phyloP scores from a whole-genome alignment of 2,329 filamentous ascomycete species.

The Beauveria sp. region DNA sequence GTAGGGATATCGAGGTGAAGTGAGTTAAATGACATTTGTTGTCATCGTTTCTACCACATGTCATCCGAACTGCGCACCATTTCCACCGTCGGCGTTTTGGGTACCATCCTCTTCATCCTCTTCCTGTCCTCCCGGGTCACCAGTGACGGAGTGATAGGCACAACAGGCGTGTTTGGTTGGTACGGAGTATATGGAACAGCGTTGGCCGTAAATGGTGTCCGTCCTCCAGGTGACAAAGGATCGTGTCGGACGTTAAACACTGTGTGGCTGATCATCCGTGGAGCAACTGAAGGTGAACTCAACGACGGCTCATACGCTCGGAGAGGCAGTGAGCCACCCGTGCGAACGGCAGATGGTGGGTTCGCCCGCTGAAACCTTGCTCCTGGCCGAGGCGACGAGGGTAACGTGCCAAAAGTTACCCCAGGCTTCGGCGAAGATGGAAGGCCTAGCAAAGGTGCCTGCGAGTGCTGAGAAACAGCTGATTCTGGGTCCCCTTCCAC shows the following conservation, averaged over 20 bases:
- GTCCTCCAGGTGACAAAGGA: constrained; percentile 48
- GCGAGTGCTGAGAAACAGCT: constrained; percentile 43
- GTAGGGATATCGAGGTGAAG: not conserved
- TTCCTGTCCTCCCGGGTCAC: constrained; percentile 65
- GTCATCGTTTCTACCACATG: constrained; percentile 44
- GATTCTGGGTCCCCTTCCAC: constrained; percentile 43
- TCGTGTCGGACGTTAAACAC: constrained; percentile 48
- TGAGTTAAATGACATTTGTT: not conserved
- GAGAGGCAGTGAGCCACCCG: constrained; percentile 50
- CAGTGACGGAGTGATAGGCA: constrained; percentile 69
- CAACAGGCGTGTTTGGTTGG: constrained; percentile 67
- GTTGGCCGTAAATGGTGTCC: constrained; percentile 54
- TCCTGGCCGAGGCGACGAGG: constrained; percentile 43
- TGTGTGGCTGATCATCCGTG: constrained; percentile 52
- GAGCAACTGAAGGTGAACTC: constrained; percentile 39
- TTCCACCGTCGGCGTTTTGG: constrained; percentile 53
- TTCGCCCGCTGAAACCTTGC: constrained; percentile 42
- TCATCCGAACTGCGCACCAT: constrained; percentile 57
- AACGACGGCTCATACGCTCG: constrained; percentile 54
- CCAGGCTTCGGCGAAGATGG: constrained; percentile 34
- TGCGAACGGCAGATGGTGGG: constrained; percentile 47
- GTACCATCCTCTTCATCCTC: constrained; percentile 56
- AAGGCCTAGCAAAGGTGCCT: constrained; percentile 43
- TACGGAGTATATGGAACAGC: constrained; percentile 69
- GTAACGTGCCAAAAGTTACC: constrained; percentile 30